phyloP scores from a whole-genome alignment of 2,329 filamentous ascomycete species.

The Phyllosticta citrichinensis region DNA sequence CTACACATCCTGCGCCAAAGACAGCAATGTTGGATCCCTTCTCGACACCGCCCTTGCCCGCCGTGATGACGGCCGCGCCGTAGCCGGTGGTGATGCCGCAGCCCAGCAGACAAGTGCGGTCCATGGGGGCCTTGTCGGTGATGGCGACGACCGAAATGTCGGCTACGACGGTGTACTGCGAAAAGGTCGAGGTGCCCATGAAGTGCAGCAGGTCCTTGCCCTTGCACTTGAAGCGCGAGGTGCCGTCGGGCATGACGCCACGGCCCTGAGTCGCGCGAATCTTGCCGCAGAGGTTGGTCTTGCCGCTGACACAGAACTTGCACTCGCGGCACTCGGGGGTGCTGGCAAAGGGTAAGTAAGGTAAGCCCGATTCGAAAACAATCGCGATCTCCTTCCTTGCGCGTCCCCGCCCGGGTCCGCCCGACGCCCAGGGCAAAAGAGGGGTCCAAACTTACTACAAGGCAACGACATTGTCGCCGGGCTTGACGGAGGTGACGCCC shows the following conservation, averaged over 20 bases:
- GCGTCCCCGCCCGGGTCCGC: background rate
- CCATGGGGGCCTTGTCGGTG: constrained; percentile 82
- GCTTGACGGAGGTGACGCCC: constrained; percentile 89
- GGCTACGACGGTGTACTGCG: constrained; percentile 95
- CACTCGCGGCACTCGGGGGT: constrained; percentile 95
- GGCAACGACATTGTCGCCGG: constrained; percentile 69
- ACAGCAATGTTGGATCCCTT: constrained; percentile 81
- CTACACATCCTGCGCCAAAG: constrained; percentile 94
- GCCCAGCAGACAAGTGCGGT: constrained; percentile 89
- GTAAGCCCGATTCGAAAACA: background rate
- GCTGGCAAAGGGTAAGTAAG: constrained; percentile 37
- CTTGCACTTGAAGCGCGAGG: constrained; percentile 86
- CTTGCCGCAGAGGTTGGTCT: constrained; percentile 98
- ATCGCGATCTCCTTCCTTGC: background rate
- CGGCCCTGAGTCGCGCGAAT: constrained; percentile 93
- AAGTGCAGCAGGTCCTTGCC: constrained; percentile 95
- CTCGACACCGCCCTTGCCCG: constrained; percentile 59
- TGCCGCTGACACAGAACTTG: constrained; percentile 99
- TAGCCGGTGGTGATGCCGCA: constrained; percentile 99
- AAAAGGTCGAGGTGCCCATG: constrained; percentile 99
- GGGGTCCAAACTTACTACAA: constrained; percentile 28
- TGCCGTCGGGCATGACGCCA: constrained; percentile 96
- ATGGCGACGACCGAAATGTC: constrained; percentile 97
- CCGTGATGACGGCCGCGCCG: constrained; percentile 88
- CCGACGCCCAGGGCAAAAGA: background rate